Evolutionary conservation across 176 grass and related monocot species (phyloP).

Genomic region (Raddia guianensis): DNA sequence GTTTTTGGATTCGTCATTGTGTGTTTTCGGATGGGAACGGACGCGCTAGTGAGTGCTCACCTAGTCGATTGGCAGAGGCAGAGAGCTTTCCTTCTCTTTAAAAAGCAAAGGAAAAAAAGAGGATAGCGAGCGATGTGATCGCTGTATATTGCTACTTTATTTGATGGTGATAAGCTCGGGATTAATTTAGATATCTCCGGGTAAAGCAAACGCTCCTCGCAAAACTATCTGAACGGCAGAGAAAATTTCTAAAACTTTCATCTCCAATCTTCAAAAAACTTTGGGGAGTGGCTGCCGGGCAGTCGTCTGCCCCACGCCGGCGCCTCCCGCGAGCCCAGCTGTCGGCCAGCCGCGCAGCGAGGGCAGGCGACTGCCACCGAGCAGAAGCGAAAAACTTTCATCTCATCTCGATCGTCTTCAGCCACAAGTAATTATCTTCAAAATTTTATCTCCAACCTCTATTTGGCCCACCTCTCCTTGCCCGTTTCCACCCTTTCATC

Average conservation of each 20-base stretch:
- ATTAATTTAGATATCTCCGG: background rate
- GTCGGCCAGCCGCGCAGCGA: too few species aligned
- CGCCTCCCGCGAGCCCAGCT: too few species aligned
- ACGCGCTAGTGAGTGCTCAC: constrained; percentile 25
- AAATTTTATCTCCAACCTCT: background rate
- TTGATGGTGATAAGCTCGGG: background rate
- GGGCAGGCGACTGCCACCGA: too few species aligned
- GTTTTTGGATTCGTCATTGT: constrained; percentile 39
- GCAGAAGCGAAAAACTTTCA: background rate
- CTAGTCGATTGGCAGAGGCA: constrained; percentile 26
- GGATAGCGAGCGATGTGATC: background rate
- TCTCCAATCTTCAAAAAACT: background rate
- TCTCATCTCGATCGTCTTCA: background rate
- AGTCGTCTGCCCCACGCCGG: too few species aligned
- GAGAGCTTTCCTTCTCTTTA: constrained; percentile 25
- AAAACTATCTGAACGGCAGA: background rate
- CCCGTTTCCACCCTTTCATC: too few species aligned
- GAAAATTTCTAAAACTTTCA: background rate
- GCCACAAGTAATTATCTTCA: background rate
- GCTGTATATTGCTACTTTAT: background rate
- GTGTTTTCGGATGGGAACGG: constrained; percentile 36
- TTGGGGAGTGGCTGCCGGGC: too few species aligned
- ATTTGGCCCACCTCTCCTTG: too few species aligned
- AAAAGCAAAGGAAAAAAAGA: background rate
- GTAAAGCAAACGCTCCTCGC: background rate